phyloP scores from a whole-genome alignment of 352 stramenopile species.

The Phytopythium helicoides region DNA sequence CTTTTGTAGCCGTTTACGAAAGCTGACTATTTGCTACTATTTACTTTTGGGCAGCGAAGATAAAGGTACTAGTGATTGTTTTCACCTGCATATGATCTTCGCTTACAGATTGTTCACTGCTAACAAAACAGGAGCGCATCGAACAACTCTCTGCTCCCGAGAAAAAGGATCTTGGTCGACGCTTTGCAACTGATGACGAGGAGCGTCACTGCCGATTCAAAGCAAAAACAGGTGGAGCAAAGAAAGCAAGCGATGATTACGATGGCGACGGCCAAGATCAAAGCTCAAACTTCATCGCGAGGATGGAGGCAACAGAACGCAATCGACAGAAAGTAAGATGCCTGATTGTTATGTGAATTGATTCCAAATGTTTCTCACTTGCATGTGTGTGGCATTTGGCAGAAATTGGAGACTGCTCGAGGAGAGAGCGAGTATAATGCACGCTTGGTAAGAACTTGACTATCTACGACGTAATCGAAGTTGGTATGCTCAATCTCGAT shows the following conservation, averaged over 20 bases:
- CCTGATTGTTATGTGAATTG: no score
- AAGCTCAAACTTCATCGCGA: conserved; percentile 50
- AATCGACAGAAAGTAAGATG: conserved; percentile 74
- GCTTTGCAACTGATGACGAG: conserved; percentile 74
- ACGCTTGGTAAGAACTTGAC: conserved; percentile 35
- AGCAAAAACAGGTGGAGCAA: conserved; percentile 17
- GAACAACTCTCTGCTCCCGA: conserved; percentile 53
- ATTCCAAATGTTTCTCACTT: no score
- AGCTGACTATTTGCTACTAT: neutral
- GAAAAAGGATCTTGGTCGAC: conserved; percentile 31
- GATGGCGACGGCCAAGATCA: conserved; percentile 15
- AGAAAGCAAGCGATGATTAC: conserved; percentile 19
- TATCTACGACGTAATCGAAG: no score
- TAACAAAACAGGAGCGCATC: conserved; percentile 48
- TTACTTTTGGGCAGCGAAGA: no score
- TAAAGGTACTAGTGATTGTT: no score
- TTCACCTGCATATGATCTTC: neutral
- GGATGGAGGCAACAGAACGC: conserved; percentile 77
- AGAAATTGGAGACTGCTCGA: conserved; percentile 73
- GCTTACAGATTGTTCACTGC: neutral
- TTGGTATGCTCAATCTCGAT: neutral
- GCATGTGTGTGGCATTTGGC: conserved; percentile 4
- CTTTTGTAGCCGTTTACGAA: neutral
- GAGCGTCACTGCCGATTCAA: conserved; percentile 72
- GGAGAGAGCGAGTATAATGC: conserved; percentile 78